Base-by-base conservation (phyloP, 1,284 basidiomycete species). In the Ganoderma leucocontextum region DNA sequence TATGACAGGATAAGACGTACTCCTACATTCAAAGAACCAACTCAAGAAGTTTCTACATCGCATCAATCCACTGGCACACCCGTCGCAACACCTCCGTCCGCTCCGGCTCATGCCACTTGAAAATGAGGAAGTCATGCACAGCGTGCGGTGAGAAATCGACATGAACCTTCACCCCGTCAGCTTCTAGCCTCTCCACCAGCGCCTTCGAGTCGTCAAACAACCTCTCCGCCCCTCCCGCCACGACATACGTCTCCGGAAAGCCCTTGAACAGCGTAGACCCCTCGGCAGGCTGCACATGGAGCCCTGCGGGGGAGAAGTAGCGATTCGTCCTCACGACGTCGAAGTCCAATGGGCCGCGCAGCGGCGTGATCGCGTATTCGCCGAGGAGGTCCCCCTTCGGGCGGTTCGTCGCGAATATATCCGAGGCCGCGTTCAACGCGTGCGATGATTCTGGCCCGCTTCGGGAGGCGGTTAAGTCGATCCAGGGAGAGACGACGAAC, bases 401-500 rank as follows among this genome's bases (percentile, higher is more conserved):
- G 3, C 61, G 66, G n/a, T 42, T n/a, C n/a, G 25, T 25, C 17
- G 57, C 12, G 64, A 73, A 72, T 38, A 73, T 72, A 42, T 73
- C 72, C 15, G 70, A 66, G 29, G 35, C 13, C 39, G 22, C 42
- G 52, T 72, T 73, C 41, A 49, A 44, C 22, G 49, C 25, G 2
- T 53, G 52, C 19, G 66, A 66, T 86, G 79, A 79, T 2, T 72
- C 74, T 0, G 80, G 73, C 8, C 74, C 66, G 17, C 74, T 67
- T 70, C 84, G 80, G 4, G 82, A 81, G 6, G 69, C 72, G 33
- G 81, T 77, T 1, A 89, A 71, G 74, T 92, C 91, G 17, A 76
- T 75, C 88, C 88, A 90, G 0, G 89, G 89, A 0, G 89, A 90
- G 63, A 86, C 78, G 6, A 88, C 80, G 15, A 91, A 55, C 10